Conservation (phyloP, 805 yeast genomes). For the Candida insectalens region DNA sequence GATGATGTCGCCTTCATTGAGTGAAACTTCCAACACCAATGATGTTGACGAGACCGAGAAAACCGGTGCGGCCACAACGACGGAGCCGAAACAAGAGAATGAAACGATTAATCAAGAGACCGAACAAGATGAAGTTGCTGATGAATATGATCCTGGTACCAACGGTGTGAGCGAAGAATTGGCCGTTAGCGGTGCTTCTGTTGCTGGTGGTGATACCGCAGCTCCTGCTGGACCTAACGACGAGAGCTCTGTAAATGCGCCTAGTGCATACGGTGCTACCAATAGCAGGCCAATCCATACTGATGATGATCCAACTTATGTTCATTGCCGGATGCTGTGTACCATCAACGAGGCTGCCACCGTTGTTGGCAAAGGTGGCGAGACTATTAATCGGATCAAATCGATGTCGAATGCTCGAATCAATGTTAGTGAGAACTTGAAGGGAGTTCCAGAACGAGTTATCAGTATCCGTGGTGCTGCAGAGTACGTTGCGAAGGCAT, state of each 20-base stretch:
- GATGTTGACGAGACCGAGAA: conserved; percentile 3
- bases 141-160: not conserved
- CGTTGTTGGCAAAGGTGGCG: conserved; percentile 78
- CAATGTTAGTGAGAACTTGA: conserved; percentile 63
- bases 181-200: not conserved
- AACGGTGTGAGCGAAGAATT: no score
- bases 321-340: conserved; percentile 66
- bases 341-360: conserved; percentile 66
- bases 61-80: conserved; percentile 1
- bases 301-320: conserved; percentile 47
- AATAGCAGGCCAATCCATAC: conserved; percentile 4
- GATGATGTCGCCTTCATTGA: conserved; percentile 30
- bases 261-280: not conserved
- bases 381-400: conserved; percentile 54
- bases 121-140: not conserved
- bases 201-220: not conserved
- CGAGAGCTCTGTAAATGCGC: not conserved
- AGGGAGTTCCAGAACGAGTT: conserved; percentile 66
- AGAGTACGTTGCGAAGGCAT: conserved; percentile 73
- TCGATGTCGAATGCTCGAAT: conserved; percentile 54
- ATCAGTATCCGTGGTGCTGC: conserved; percentile 66
- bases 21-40: conserved; percentile 5
- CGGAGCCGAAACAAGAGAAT: conserved; percentile 2
- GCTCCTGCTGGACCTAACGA: not conserved
- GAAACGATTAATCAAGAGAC: not conserved